Base-by-base conservation (phyloP, 371 early-diverging fungal genomes). In the Chytridium lagenaria region DNA sequence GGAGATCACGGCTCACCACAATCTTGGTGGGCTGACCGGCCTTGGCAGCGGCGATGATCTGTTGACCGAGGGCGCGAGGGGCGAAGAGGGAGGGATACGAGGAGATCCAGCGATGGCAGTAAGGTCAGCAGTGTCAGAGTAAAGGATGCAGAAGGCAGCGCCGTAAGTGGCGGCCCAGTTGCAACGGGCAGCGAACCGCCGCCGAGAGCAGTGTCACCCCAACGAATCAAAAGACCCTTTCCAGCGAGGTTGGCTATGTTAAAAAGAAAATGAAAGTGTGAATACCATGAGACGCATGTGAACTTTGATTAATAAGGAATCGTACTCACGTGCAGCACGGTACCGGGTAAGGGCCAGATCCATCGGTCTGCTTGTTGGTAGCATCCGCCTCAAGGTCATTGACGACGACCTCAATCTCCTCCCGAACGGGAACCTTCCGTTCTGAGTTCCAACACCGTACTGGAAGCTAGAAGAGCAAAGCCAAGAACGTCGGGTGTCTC, bases 1-100 rank as follows among this genome's bases (percentile, higher is more conserved):
- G 15, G 34, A 50, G 19, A 10, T 59, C 30, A 1, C 2, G 33
- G 12, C 36, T 36, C 33, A 16, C 52, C 3, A 49, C 49, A 44
- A 66, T 40, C 23, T 38, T 28, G 37, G 91, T 79, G 7, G 38
- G 59, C 34, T 52, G 59, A 28, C 80, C 76, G 16, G 92, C 82
- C 2, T 83, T 78, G 49, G 86, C 74, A 2, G 88, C 67, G 26
- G 69, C 75, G 19, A 78, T 16, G 52, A 78, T 68, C 1, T 52
- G 49, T 2, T 16, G 31, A 31, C 68, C 77, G 28, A 64, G 64
- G 7, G 7, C 38, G 50, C 50, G 57, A 38, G 68, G 66, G 71
- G 73, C 63, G 40, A 49, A 15, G 16, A 59, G 57, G 23, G 51
- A 34, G n/a, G 77, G 77, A 38, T 16, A 15, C 30, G 2, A 31